A percentile compares a stretch with the other conserved stretches of the same genome.
Conservation (phyloP, 2,329 filamentous ascomycete species). For the Intubia oerlemansii region DNA sequence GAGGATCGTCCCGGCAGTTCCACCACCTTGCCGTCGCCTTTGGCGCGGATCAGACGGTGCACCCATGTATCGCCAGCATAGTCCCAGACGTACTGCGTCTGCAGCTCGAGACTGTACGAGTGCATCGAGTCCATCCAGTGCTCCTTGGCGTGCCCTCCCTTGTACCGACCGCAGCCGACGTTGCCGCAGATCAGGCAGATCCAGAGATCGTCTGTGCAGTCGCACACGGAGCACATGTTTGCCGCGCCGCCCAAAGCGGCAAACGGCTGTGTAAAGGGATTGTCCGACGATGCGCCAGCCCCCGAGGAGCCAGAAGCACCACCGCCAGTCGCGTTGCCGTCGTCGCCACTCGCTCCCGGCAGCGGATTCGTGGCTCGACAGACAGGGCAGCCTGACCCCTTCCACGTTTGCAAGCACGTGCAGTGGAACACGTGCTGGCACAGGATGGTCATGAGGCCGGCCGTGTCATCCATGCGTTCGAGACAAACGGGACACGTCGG, state of each 20-base stretch:
- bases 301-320: conserved; percentile 3
- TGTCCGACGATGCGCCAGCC: conserved; percentile 10
- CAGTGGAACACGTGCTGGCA: conserved; percentile 98
- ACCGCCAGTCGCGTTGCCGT: too few relatives aligned
- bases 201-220: conserved; percentile 69
- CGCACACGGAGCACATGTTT: conserved; percentile 65
- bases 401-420: conserved; percentile 89
- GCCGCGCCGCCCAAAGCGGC: conserved; percentile 32
- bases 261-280: conserved; percentile 32
- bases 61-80: conserved; percentile 93
- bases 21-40: conserved; percentile 78
- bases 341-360: conserved; percentile 3
- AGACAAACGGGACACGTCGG: conserved; percentile 93
- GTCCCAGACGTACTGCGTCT: conserved; percentile 93
- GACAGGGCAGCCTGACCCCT: conserved; percentile 79
- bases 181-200: conserved; percentile 87
- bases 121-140: conserved; percentile 84
- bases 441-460: conserved; percentile 80
- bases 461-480: conserved; percentile 96
- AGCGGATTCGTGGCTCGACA: conserved; percentile 60
- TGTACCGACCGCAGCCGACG: conserved; percentile 85
- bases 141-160: conserved; percentile 77
- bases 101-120: conserved; percentile 79
- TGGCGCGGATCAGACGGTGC: conserved; percentile 82
- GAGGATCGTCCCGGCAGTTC: conserved; percentile 47